These are phyloP conservation scores for Cornus kousa DNA, from an alignment of 148 eudicot genomes.

Conservation along the genomic window DNA sequence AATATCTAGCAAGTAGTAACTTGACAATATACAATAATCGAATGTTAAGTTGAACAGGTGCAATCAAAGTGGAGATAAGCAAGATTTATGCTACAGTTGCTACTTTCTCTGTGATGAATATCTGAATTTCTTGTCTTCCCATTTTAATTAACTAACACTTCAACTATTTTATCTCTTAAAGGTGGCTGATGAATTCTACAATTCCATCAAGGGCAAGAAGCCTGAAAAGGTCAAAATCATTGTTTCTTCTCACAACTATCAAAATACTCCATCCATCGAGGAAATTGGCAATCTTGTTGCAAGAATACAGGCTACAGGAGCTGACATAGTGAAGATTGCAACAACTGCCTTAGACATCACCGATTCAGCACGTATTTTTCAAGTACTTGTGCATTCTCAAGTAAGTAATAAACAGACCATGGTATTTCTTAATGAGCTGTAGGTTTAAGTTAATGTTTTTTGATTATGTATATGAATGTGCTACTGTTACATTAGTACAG, in stretches of 20 bases:
- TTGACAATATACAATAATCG: neutral
- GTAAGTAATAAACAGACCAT: slow-evolving; percentile 25
- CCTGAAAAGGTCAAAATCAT: slow-evolving; percentile 52
- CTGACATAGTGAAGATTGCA: slow-evolving; percentile 81
- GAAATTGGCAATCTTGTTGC: slow-evolving; percentile 66
- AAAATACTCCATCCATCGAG: slow-evolving; percentile 61
- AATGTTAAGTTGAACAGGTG: neutral
- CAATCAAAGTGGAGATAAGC: neutral
- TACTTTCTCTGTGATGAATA: neutral
- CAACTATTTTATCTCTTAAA: slow-evolving; percentile 16
- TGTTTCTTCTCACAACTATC: slow-evolving; percentile 79
- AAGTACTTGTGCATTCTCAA: slow-evolving; percentile 63
- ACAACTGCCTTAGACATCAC: slow-evolving; percentile 74
- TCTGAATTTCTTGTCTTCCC: neutral
- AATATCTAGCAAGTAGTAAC: neutral
- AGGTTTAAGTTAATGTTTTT: neutral
- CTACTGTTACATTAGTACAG: neutral
- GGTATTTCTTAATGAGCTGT: neutral
- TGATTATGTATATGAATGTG: neutral
- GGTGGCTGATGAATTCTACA: slow-evolving; percentile 64
- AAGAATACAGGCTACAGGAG: slow-evolving; percentile 72
- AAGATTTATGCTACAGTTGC: neutral
- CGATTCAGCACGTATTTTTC: slow-evolving; percentile 71
- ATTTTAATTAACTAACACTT: neutral
- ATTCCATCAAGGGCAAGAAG: slow-evolving; percentile 39